A percentile compares a stretch with the other conserved stretches of the same genome.
These are phyloP conservation scores for Casaregolazyma suthepensis DNA, from an alignment of 1,139 yeast species.

Conservation along the genomic window DNA sequence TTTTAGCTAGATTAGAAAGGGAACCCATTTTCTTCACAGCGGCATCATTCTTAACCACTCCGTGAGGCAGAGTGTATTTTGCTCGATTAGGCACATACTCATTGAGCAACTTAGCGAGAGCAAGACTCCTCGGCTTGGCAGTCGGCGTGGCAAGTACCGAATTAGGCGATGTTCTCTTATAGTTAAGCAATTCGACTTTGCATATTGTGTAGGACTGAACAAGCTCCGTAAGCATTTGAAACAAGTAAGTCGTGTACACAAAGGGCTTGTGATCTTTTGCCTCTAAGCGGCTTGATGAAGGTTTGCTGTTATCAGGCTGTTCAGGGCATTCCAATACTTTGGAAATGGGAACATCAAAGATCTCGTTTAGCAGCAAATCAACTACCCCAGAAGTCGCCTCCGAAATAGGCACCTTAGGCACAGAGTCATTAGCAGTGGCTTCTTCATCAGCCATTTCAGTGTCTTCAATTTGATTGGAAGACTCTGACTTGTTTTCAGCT, in stretches of 20 bases:
- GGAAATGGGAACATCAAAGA: neutral
- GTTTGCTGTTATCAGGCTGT: neutral
- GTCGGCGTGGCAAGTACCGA: constrained; percentile 8
- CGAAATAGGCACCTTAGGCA: constrained; percentile 15
- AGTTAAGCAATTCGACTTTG: constrained; percentile 76
- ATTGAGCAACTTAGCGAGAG: constrained; percentile 70
- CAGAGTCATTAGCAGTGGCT: constrained; percentile 9
- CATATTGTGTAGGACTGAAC: constrained; percentile 73
- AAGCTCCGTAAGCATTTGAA: constrained; percentile 65
- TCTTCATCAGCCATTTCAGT: constrained; percentile 10
- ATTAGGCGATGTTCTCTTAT: constrained; percentile 47
- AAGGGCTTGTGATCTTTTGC: constrained; percentile 42
- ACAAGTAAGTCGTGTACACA: constrained; percentile 59
- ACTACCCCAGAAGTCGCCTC: constrained; percentile 53
- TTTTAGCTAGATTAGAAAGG: constrained; percentile 46
- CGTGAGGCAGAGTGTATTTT: constrained; percentile 14
- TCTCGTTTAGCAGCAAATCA: constrained; percentile 37
- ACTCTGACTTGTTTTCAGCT: neutral
- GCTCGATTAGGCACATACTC: constrained; percentile 56
- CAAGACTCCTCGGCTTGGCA: constrained; percentile 64
- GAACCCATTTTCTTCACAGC: constrained; percentile 30
- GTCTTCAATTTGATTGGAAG: neutral
- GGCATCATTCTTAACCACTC: constrained; percentile 32
- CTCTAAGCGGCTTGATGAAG: constrained; percentile 23
- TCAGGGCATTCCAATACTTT: constrained; percentile 16